Evolutionary conservation across 768 basidiomycete species (phyloP).

Genomic region (Suillus plorans): DNA sequence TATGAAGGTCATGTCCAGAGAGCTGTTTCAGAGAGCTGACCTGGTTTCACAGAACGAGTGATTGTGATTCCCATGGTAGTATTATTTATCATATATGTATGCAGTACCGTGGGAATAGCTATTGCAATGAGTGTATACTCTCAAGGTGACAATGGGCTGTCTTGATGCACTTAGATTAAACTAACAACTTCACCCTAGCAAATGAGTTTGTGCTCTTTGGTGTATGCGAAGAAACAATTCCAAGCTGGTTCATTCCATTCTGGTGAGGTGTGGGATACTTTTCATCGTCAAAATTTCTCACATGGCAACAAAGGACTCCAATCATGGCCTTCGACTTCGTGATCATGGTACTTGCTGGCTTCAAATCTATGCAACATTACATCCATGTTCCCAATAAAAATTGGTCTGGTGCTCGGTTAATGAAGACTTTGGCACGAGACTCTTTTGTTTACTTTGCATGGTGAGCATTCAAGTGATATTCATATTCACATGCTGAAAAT

Average conservation of each 20-base stretch:
- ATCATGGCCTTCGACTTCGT: constrained; percentile 8
- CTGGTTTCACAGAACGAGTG: background rate
- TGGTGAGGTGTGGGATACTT: background rate
- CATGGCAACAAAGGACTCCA: background rate
- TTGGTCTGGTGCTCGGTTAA: constrained; percentile 6
- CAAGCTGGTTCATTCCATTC: constrained; percentile 6
- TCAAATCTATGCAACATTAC: constrained; percentile 10
- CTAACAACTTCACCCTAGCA: background rate
- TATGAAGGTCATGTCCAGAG: background rate
- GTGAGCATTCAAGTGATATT: background rate
- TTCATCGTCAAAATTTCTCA: background rate
- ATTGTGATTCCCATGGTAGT: background rate
- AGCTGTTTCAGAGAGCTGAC: background rate
- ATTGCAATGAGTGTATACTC: background rate
- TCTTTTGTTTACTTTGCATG: constrained; percentile 7
- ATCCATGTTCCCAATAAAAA: constrained; percentile 3
- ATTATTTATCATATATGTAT: background rate
- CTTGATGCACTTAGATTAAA: background rate
- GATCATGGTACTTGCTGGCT: background rate
- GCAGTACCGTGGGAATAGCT: background rate
- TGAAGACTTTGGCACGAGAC: constrained; percentile 6
- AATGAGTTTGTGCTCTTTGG: background rate
- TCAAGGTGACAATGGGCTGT: background rate
- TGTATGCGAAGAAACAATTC: background rate
- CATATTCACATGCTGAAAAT: background rate